Evolutionary conservation across 2,329 filamentous ascomycete genomes (phyloP), one percentile per base, ranked within the genome.

Genomic region (Penicillium sp.): DNA sequence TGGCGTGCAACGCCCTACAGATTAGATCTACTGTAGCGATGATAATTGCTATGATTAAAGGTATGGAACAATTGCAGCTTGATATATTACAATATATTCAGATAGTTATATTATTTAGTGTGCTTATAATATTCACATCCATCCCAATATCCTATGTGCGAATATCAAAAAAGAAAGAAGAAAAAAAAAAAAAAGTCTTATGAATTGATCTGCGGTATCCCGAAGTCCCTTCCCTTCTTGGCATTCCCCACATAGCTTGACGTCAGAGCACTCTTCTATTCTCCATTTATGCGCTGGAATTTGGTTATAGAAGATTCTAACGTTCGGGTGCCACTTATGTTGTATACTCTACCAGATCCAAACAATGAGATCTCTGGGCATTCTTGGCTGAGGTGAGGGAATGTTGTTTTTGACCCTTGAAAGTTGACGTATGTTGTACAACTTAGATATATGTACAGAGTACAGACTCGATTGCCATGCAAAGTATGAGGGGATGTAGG

Each of bases 91-190:
- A 17, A 6, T 17, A 17, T 1, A 21, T 15, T 19, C 4, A 44
- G 3, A 12, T n/a, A 6, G 1, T 27, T 1, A 27, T 3, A n/a
- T 0, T 13, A n/a, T 44, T 19, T 9, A 19, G 0, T 33, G 31
- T 13, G 13, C 6, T 15, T 15, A 33, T 33, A 6, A 33, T 33
- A n/a, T n/a, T n/a, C 15, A 13, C 9, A 12, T 13, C 10, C 25
- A 13, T 13, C 8, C 9, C 6, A 29, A n/a, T 27, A 27, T 27
- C 5, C 4, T 6, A 13, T 9, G 3, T 7, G 8, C 6, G 10
- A 44, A 12, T 44, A 44, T 29, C 1, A 9, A 4, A 25, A 7
- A 13, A 25, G 6, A 6, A 25, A 25, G 3, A 15, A 4, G 0
- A 21, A 7, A 13, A 21, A 39, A 1, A 12, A 13, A 7, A 27